Conservation (phyloP, 371 early-diverging fungal genomes). For the Lichtheimia hyalospora region DNA sequence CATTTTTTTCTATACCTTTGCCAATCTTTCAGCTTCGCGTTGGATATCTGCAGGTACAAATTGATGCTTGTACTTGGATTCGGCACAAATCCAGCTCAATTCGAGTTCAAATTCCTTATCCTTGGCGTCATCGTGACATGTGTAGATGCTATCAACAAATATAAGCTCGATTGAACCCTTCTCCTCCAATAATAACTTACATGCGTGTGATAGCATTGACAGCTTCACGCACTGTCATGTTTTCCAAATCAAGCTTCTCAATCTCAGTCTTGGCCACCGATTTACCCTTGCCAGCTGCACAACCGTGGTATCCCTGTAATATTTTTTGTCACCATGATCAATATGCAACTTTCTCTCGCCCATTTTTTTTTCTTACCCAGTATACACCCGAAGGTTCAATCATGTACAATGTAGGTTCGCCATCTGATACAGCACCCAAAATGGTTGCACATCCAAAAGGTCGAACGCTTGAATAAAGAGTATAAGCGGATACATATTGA, state of each 20-base stretch:
- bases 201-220: conserved; percentile 95
- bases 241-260: conserved; percentile 89
- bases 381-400: conserved; percentile 97
- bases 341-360: not conserved
- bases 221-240: conserved; percentile 87
- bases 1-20: conserved; percentile 59
- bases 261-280: conserved; percentile 97
- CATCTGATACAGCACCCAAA: conserved; percentile 72
- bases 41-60: conserved; percentile 87
- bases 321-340: not conserved
- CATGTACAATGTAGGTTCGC: conserved; percentile 88
- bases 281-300: conserved; percentile 95
- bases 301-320: conserved; percentile 87
- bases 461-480: conserved; percentile 95
- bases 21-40: conserved; percentile 83
- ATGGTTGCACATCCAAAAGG: conserved; percentile 94
- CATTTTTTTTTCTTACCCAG: conserved; percentile 60
- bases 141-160: conserved; percentile 68
- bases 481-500: conserved; percentile 93
- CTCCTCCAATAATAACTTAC: conserved; percentile 41
- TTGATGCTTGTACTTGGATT: conserved; percentile 75
- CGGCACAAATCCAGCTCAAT: conserved; percentile 93
- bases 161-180: not conserved
- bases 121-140: conserved; percentile 95
- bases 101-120: conserved; percentile 98